These are phyloP conservation scores for Coemansia sp. DNA, from an alignment of 192 early-diverging fungal species.

Conservation along the genomic window DNA sequence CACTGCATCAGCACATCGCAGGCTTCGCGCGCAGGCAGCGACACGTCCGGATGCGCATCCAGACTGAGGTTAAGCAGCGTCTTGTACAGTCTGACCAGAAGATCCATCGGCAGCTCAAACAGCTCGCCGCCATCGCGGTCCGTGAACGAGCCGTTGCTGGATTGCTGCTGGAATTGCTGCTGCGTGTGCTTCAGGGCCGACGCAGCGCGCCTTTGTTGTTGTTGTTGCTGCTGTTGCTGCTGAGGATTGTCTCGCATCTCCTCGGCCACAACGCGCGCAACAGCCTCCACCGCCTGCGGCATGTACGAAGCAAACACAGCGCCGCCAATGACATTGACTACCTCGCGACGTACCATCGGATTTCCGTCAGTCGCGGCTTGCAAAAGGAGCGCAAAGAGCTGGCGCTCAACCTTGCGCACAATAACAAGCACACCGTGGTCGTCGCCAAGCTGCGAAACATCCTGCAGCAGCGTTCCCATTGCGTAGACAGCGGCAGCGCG, in stretches of 20 bases:
- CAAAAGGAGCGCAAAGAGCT: slow-evolving; percentile 60
- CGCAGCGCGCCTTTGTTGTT: neutral
- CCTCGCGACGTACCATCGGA: slow-evolving; percentile 88
- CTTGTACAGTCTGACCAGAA: slow-evolving; percentile 75
- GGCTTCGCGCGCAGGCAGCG: slow-evolving; percentile 64
- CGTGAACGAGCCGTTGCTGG: neutral
- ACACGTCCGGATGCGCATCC: slow-evolving; percentile 81
- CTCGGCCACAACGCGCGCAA: slow-evolving; percentile 56
- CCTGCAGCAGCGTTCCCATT: slow-evolving; percentile 66
- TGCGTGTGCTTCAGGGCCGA: neutral
- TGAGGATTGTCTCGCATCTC: slow-evolving; percentile 40
- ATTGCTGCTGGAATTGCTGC: neutral
- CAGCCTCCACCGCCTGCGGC: slow-evolving; percentile 65
- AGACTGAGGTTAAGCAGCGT: slow-evolving; percentile 75
- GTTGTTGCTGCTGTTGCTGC: neutral
- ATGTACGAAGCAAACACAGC: slow-evolving; percentile 69
- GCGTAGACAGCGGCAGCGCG: slow-evolving; percentile 85
- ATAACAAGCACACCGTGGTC: slow-evolving; percentile 71
- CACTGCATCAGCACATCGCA: slow-evolving; percentile 67
- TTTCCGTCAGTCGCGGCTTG: slow-evolving; percentile 76
- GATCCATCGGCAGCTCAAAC: slow-evolving; percentile 30
- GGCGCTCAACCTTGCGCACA: slow-evolving; percentile 69
- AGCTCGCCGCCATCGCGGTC: slow-evolving; percentile 17
- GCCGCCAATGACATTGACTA: slow-evolving; percentile 74
- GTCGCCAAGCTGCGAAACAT: slow-evolving; percentile 58